phyloP scores from a whole-genome alignment of 1,284 basidiomycete species.

The Trametes polyzona region DNA sequence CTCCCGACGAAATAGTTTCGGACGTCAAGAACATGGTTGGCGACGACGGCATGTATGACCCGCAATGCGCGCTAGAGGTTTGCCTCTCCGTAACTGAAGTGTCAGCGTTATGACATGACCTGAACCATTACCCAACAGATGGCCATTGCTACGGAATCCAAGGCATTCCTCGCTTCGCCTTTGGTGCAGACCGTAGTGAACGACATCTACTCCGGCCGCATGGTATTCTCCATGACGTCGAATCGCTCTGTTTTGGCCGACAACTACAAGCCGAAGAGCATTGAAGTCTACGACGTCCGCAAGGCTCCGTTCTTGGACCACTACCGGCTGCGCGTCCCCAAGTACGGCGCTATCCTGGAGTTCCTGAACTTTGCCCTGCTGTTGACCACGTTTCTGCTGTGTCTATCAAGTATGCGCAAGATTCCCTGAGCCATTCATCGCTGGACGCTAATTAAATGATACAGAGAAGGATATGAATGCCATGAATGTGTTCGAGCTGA shows the following conservation, averaged over 20 bases:
- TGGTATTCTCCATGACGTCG: slow-evolving; percentile 69
- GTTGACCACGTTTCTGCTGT: slow-evolving; percentile 73
- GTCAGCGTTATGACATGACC: background rate
- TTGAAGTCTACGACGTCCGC: slow-evolving; percentile 76
- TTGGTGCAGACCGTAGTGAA: slow-evolving; percentile 83
- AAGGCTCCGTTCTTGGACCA: slow-evolving; percentile 83
- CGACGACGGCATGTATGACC: slow-evolving; percentile 58
- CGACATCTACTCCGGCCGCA: slow-evolving; percentile 77
- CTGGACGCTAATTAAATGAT: background rate
- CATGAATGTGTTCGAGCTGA: slow-evolving; percentile 64
- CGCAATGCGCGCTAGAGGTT: slow-evolving; percentile 82
- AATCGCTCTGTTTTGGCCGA: slow-evolving; percentile 80
- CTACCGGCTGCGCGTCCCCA: slow-evolving; percentile 83
- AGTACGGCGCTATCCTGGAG: slow-evolving; percentile 80
- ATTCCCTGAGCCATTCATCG: slow-evolving; percentile 34
- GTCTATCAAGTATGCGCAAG: slow-evolving; percentile 74
- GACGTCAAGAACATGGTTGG: slow-evolving; percentile 63
- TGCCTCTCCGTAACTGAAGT: slow-evolving; percentile 26
- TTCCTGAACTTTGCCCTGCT: slow-evolving; percentile 76
- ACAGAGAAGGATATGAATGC: slow-evolving; percentile 58
- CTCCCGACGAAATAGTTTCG: slow-evolving; percentile 65
- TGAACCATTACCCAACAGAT: slow-evolving; percentile 51
- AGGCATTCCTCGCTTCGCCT: slow-evolving; percentile 77
- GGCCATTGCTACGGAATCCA: slow-evolving; percentile 82
- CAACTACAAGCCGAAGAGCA: slow-evolving; percentile 80